These are phyloP conservation scores for Ogataea kodamae DNA, from an alignment of 805 yeast genomes.

Conservation along the genomic window DNA sequence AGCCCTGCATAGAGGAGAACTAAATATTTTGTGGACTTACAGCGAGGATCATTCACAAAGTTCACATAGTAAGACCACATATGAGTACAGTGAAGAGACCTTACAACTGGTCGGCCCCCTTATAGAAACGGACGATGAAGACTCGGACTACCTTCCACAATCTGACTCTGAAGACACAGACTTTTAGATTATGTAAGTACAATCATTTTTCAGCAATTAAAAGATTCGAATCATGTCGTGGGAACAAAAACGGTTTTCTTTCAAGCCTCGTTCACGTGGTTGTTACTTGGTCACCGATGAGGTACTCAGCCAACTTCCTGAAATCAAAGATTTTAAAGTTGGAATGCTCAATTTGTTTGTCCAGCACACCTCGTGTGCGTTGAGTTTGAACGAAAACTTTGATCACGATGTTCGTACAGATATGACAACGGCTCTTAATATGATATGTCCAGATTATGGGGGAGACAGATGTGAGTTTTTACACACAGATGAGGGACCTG, in stretches of 20 bases:
- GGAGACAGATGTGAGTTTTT: slow-evolving; percentile 40
- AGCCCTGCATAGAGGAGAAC: slow-evolving; percentile 42
- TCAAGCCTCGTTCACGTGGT: slow-evolving; percentile 60
- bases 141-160: slow-evolving; percentile 17
- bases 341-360: slow-evolving; percentile 66
- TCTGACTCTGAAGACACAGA: slow-evolving; percentile 8
- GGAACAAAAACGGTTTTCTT: slow-evolving; percentile 56
- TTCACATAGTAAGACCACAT: slow-evolving; percentile 10
- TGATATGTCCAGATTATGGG: slow-evolving; percentile 65
- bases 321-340: slow-evolving; percentile 52
- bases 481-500: slow-evolving; percentile 76
- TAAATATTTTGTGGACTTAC: slow-evolving; percentile 38
- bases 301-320: slow-evolving; percentile 52
- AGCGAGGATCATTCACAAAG: slow-evolving; percentile 27
- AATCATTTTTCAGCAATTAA: slow-evolving; percentile 3
- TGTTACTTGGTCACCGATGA: slow-evolving; percentile 72
- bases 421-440: slow-evolving; percentile 59
- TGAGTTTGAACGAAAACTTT: slow-evolving; percentile 74
- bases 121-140: slow-evolving; percentile 25
- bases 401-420: slow-evolving; percentile 76
- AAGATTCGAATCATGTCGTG: slow-evolving; percentile 39
- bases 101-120: slow-evolving; percentile 22
- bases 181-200: slow-evolving; percentile 6
- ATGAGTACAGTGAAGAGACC: slow-evolving; percentile 25
- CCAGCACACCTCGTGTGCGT: slow-evolving; percentile 77